A percentile compares a stretch with the other conserved stretches of the same genome.
Evolutionary conservation across 202 grass and related monocot genomes (phyloP).

Genomic region (Panicum virgatum): DNA sequence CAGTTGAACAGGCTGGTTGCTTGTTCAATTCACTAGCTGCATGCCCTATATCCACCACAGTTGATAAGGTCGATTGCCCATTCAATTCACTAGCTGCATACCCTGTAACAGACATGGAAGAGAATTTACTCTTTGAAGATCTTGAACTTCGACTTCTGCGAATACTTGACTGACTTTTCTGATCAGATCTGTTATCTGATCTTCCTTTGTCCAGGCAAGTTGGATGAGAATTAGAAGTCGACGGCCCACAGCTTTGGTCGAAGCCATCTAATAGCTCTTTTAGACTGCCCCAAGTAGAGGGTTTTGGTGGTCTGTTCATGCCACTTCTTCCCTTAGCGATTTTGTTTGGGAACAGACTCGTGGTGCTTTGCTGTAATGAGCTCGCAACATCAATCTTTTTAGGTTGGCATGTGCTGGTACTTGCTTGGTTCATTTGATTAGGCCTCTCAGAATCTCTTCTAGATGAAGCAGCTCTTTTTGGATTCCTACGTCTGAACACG

Average conservation of each 20-base stretch:
- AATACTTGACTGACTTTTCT: constrained; percentile 32
- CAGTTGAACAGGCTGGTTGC: constrained; percentile 22
- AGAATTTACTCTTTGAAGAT: constrained; percentile 32
- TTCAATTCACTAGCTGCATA: constrained; percentile 33
- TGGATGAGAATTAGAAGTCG: constrained; percentile 39
- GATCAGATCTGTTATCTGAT: constrained; percentile 41
- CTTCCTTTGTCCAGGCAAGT: constrained; percentile 33
- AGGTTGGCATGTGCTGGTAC: constrained; percentile 44
- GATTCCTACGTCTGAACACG: constrained; percentile 83
- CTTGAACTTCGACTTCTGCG: constrained; percentile 42
- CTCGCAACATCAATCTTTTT: constrained; percentile 46
- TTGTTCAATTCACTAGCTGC: constrained; percentile 33
- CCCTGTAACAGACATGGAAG: constrained; percentile 34
- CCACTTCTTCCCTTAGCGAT: constrained; percentile 63
- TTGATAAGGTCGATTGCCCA: constrained; percentile 26
- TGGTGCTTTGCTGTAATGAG: constrained; percentile 46
- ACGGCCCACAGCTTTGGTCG: constrained; percentile 43
- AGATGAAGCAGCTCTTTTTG: constrained; percentile 74
- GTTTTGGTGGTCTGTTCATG: constrained; percentile 46
- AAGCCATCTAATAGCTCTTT: constrained; percentile 55
- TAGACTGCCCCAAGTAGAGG: constrained; percentile 61
- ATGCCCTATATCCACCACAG: constrained; percentile 26
- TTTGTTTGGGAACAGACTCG: constrained; percentile 49
- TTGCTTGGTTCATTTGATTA: constrained; percentile 56
- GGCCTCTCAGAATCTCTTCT: constrained; percentile 50